Evolutionary conservation across 169 alveolate genomes (phyloP).

Genomic region (Cryptosporidium bovis): DNA sequence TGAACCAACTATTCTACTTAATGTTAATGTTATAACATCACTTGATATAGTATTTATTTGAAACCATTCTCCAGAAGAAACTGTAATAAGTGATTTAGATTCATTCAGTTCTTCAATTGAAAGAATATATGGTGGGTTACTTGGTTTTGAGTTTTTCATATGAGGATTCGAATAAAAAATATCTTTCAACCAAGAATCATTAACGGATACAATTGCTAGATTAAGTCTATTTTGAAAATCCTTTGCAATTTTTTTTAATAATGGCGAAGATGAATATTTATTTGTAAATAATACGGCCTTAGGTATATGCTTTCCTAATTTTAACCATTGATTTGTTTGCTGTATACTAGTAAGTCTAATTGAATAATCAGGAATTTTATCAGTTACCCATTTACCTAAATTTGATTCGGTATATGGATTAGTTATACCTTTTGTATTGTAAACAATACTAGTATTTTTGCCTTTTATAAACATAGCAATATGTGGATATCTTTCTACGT

Average conservation of each 20-base stretch:
- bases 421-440: conserved; percentile 3
- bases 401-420: conserved; percentile 53
- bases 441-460: conserved; percentile 31
- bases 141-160: conserved; percentile 52
- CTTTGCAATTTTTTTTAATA: conserved; percentile 66
- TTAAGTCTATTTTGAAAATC: conserved; percentile 55
- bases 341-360: conserved; percentile 14
- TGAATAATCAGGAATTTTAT: conserved; percentile 67
- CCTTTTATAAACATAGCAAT: conserved; percentile 63
- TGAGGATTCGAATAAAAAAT: conserved; percentile 58
- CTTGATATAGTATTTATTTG: conserved; percentile 50
- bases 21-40: conserved; percentile 64
- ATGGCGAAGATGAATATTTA: conserved; percentile 48
- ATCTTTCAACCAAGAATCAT: conserved; percentile 34
- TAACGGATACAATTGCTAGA: conserved; percentile 35
- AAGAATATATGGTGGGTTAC: conserved; percentile 46
- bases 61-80: conserved; percentile 69
- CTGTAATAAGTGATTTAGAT: neutral
- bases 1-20: conserved; percentile 63
- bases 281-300: conserved; percentile 68
- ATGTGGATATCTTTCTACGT: conserved; percentile 79
- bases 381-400: conserved; percentile 68
- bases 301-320: conserved; percentile 41
- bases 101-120: conserved; percentile 56
- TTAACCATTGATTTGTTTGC: conserved; percentile 58